phyloP scores from a whole-genome alignment of 805 yeast species.

The Metschnikowia vanudenii region DNA sequence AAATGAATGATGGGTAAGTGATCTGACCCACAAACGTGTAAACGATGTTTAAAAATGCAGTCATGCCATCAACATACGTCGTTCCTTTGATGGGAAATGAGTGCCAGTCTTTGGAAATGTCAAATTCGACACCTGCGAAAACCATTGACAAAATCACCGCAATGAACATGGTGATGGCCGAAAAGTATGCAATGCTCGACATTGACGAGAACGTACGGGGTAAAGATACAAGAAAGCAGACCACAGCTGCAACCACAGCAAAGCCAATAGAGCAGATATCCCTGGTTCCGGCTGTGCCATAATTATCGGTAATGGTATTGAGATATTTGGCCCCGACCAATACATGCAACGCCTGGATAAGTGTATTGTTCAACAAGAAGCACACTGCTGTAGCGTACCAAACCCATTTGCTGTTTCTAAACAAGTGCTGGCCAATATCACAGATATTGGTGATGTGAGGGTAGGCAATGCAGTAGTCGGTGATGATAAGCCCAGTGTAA shows the following conservation, averaged over 20 bases:
- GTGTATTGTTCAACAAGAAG: conserved; percentile 53
- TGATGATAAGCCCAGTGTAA: conserved; percentile 55
- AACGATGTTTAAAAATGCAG: conserved; percentile 56
- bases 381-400: conserved; percentile 59
- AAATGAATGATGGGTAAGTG: conserved; percentile 60
- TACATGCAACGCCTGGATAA: conserved; percentile 59
- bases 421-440: conserved; percentile 57
- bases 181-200: conserved; percentile 50
- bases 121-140: conserved; percentile 50
- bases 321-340: conserved; percentile 59
- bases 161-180: conserved; percentile 57
- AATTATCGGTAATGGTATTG: conserved; percentile 50
- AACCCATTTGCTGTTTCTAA: conserved; percentile 50
- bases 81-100: conserved; percentile 47
- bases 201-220: conserved; percentile 57
- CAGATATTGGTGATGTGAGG: conserved; percentile 54
- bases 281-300: conserved; percentile 23
- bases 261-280: conserved; percentile 51
- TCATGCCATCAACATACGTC: conserved; percentile 53
- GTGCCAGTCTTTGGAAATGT: conserved; percentile 35
- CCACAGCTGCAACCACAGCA: conserved; percentile 46
- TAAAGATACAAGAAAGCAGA: conserved; percentile 51
- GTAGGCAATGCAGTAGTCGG: conserved; percentile 53
- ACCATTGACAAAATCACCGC: conserved; percentile 52
- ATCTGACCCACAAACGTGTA: conserved; percentile 66